phyloP scores from a whole-genome alignment of 2,329 filamentous ascomycete species.

The Xylaria multiplex region DNA sequence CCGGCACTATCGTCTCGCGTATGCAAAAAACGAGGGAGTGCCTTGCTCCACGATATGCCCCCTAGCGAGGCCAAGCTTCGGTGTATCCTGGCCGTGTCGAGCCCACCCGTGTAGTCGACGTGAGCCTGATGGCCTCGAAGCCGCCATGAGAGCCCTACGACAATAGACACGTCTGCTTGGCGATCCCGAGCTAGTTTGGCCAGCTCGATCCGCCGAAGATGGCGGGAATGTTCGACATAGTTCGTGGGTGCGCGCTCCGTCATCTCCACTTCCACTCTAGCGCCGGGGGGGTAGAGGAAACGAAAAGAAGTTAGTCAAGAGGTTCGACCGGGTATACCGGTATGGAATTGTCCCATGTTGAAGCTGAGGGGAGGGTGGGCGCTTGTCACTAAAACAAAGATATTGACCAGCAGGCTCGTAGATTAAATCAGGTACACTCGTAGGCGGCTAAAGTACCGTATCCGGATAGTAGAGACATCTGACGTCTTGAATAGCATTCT shows the following conservation, averaged over 20 bases:
- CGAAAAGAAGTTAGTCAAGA: not conserved
- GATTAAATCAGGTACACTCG: not conserved
- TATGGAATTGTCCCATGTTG: not conserved
- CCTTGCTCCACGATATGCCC: not conserved
- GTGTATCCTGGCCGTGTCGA: slow-evolving; percentile 33
- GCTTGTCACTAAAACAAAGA: slow-evolving; percentile 7
- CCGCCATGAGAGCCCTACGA: slow-evolving; percentile 40
- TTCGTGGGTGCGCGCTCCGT: not conserved
- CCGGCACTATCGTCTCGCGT: not conserved
- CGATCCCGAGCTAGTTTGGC: slow-evolving; percentile 32
- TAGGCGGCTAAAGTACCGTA: not conserved
- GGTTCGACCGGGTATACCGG: not conserved
- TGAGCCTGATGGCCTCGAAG: slow-evolving; percentile 33
- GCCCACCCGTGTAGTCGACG: slow-evolving; percentile 39
- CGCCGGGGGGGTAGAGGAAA: not conserved
- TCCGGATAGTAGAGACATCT: slow-evolving; percentile 1
- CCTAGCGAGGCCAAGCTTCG: not conserved
- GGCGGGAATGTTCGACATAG: slow-evolving; percentile 29
- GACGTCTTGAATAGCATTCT: not conserved
- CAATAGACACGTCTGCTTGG: slow-evolving; percentile 34
- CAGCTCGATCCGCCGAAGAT: slow-evolving; percentile 37
- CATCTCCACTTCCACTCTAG: not conserved
- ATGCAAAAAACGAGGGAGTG: not conserved
- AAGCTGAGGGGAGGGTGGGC: not conserved
- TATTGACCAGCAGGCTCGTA: not conserved